These are phyloP conservation scores for Thymus quinquecostatus DNA, from an alignment of 257 asterid species.

Conservation along the genomic window DNA sequence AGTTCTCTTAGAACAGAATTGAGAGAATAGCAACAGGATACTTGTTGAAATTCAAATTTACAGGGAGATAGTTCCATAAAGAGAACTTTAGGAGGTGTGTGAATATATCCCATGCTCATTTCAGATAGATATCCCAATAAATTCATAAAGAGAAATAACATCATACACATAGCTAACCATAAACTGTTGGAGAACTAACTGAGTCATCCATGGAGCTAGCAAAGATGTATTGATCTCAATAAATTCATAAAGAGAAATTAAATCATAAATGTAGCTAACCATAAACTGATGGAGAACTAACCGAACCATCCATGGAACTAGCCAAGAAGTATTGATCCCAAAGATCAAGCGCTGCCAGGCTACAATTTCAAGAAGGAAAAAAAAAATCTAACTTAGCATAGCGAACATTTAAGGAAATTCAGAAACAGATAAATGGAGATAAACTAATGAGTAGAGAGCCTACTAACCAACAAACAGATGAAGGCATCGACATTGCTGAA, in stretches of 20 bases:
- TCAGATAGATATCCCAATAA: slow-evolving; percentile 8
- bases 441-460: slow-evolving; percentile 23
- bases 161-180: background rate
- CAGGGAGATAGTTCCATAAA: background rate
- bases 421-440: slow-evolving; percentile 22
- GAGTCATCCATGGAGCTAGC: too few species aligned
- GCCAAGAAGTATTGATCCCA: slow-evolving; percentile 85
- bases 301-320: slow-evolving; percentile 99
- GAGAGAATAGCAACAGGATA: background rate
- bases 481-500: slow-evolving; percentile 59
- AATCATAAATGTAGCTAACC: too few species aligned
- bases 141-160: slow-evolving; percentile 8
- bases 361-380: slow-evolving; percentile 45
- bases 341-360: slow-evolving; percentile 67
- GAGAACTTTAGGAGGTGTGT: slow-evolving; percentile 9
- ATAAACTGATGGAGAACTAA: slow-evolving; percentile 50
- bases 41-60: background rate
- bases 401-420: slow-evolving; percentile 21
- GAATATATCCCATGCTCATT: background rate
- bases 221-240: too few species aligned
- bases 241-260: too few species aligned
- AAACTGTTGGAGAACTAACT: too few species aligned
- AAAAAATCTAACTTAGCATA: slow-evolving; percentile 48
- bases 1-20: background rate
- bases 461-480: slow-evolving; percentile 84